phyloP scores from a whole-genome alignment of 441 rosid genomes.

The Flueggea neowawraea region DNA sequence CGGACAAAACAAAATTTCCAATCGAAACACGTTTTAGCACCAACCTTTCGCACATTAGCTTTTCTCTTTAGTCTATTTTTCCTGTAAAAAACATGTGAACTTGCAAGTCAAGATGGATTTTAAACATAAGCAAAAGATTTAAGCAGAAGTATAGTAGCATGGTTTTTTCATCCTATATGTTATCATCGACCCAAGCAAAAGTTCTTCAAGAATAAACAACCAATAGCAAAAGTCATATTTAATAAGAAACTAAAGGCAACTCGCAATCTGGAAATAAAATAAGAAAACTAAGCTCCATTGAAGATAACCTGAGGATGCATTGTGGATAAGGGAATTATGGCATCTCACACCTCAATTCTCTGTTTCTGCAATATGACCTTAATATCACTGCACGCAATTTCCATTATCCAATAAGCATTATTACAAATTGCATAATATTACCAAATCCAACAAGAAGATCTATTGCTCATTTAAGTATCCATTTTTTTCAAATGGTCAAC shows the following conservation, averaged over 20 bases:
- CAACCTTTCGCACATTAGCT: constrained; percentile 71
- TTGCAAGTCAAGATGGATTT: constrained; percentile 4
- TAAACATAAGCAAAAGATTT: constrained; percentile 5
- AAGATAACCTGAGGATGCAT: constrained; percentile 76
- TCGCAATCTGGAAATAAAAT: too few species aligned
- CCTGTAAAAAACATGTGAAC: constrained; percentile 35
- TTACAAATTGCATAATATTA: too few species aligned
- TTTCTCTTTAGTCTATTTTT: constrained; percentile 77
- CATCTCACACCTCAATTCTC: constrained; percentile 93
- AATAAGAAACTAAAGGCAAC: neutral
- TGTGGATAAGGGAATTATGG: constrained; percentile 89
- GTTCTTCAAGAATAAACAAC: too few species aligned
- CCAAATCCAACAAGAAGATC: too few species aligned
- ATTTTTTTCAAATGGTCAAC: too few species aligned
- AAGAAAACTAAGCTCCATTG: neutral
- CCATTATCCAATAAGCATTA: constrained; percentile 7
- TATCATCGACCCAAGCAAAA: too few species aligned
- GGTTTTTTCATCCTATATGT: too few species aligned
- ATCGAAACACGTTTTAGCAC: constrained; percentile 6
- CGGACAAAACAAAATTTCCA: too few species aligned
- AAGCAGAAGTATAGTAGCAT: neutral
- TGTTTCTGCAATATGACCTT: constrained; percentile 91
- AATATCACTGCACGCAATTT: constrained; percentile 71
- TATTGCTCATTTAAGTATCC: too few species aligned
- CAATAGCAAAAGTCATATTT: too few species aligned